These are phyloP conservation scores for Omphalea diandra DNA, from an alignment of 441 rosid genomes.

Conservation along the genomic window DNA sequence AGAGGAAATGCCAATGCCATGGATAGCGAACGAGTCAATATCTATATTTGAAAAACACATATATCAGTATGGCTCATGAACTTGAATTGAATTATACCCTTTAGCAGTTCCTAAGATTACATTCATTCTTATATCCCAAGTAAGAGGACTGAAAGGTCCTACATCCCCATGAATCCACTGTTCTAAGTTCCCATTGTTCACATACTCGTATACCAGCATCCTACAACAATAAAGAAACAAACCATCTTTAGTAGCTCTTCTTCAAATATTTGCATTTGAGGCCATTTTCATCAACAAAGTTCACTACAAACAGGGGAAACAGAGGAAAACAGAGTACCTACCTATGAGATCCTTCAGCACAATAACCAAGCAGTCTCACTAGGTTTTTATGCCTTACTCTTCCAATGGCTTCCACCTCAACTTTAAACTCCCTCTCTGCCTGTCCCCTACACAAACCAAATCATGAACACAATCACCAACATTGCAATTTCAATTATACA, in stretches of 20 bases:
- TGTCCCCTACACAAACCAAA: slow-evolving; percentile 61
- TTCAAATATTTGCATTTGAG: not conserved
- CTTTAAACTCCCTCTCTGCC: slow-evolving; percentile 92
- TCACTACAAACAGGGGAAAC: slow-evolving; percentile 4
- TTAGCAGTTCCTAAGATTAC: slow-evolving; percentile 81
- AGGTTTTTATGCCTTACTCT: slow-evolving; percentile 88
- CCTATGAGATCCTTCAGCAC: slow-evolving; percentile 96
- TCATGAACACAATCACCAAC: too few relatives aligned
- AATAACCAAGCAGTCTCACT: slow-evolving; percentile 90
- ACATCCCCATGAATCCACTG: slow-evolving; percentile 95
- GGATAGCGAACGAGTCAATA: too few relatives aligned
- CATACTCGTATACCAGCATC: slow-evolving; percentile 85
- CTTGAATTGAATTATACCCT: slow-evolving; percentile 40
- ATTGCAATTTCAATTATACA: slow-evolving; percentile 11
- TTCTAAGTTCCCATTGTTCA: slow-evolving; percentile 85
- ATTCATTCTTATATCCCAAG: slow-evolving; percentile 86
- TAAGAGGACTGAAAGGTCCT: slow-evolving; percentile 75
- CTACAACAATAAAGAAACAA: slow-evolving; percentile 28
- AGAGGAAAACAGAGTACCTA: slow-evolving; percentile 43
- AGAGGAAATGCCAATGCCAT: not conserved
- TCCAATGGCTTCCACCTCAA: slow-evolving; percentile 94
- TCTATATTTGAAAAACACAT: too few relatives aligned
- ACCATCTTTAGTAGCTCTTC: not conserved
- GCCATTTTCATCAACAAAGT: slow-evolving; percentile 1
- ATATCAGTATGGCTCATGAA: too few relatives aligned